Conservation (phyloP, 2,329 filamentous ascomycete genomes). For the Didymella arachidicola region DNA sequence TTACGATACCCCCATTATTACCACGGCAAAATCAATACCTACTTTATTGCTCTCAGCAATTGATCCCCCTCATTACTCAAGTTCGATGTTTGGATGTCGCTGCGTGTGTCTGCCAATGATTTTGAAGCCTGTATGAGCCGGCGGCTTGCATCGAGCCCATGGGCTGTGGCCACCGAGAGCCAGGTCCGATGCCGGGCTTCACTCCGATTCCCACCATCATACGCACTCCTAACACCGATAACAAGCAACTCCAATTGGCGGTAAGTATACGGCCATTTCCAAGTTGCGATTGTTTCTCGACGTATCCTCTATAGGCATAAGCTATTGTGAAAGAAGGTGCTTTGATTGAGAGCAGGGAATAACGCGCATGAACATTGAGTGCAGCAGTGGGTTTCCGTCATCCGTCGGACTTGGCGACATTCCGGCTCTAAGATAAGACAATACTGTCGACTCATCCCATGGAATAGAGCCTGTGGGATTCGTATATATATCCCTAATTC, state of each 20-base stretch:
- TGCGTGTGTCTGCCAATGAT: neutral
- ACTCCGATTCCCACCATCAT: slow-evolving; percentile 6
- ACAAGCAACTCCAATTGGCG: slow-evolving; percentile 9
- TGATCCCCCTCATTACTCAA: neutral
- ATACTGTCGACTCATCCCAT: neutral
- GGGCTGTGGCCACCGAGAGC: neutral
- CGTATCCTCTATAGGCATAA: neutral
- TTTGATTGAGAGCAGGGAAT: neutral
- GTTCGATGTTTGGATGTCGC: neutral
- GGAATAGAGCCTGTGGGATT: neutral
- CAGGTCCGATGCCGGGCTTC: slow-evolving; percentile 17
- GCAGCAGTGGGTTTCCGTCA: slow-evolving; percentile 8
- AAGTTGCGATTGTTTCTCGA: neutral
- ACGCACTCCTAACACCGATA: slow-evolving; percentile 10
- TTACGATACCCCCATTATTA: slow-evolving; percentile 22
- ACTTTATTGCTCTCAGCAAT: neutral
- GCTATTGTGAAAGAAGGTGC: neutral
- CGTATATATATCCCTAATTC: neutral
- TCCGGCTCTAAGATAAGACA: slow-evolving; percentile 6
- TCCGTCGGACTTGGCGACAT: slow-evolving; percentile 18
- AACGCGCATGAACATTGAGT: neutral
- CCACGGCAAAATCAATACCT: slow-evolving; percentile 4
- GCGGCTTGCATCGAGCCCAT: neutral
- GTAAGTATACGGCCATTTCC: neutral
- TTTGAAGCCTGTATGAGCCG: neutral